These are phyloP conservation scores for Myriosclerotinia duriaeana DNA, from an alignment of 2,329 filamentous ascomycete species.

Conservation along the genomic window DNA sequence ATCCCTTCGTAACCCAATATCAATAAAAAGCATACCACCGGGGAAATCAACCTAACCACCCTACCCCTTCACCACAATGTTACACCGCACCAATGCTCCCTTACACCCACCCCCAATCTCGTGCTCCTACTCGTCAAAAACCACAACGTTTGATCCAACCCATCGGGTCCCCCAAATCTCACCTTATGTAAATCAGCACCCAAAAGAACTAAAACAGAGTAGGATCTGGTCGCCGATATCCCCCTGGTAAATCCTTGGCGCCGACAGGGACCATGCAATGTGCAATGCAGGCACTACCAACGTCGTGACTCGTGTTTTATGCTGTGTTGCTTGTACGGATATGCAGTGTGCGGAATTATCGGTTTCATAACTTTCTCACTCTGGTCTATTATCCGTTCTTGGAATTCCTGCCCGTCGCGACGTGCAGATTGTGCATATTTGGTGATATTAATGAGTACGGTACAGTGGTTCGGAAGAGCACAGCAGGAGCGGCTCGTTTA, in stretches of 20 bases:
- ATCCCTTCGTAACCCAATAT: constrained; percentile 4
- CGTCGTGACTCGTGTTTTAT: constrained; percentile 19
- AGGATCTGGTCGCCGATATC: constrained; percentile 21
- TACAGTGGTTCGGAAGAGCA: background rate
- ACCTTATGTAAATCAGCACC: background rate
- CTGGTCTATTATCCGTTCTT: constrained; percentile 2
- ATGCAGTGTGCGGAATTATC: constrained; percentile 2
- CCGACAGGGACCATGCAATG: constrained; percentile 1
- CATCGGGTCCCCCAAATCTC: constrained; percentile 19
- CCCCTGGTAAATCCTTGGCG: constrained; percentile 17
- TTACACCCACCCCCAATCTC: background rate
- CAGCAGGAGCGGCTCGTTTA: constrained; percentile 18
- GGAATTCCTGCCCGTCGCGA: background rate
- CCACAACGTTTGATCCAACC: constrained; percentile 21
- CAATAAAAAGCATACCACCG: constrained; percentile 8
- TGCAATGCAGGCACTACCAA: background rate
- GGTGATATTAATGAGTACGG: background rate
- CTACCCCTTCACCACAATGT: constrained; percentile 1
- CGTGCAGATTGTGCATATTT: background rate
- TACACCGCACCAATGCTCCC: background rate
- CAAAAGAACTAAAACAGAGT: background rate
- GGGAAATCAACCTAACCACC: background rate
- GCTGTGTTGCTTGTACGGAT: background rate
- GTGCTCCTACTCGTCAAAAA: constrained; percentile 3
- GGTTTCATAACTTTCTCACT: constrained; percentile 2